These are phyloP conservation scores for Hansenula lynferdii DNA, from an alignment of 1,139 yeast species.

Conservation along the genomic window DNA sequence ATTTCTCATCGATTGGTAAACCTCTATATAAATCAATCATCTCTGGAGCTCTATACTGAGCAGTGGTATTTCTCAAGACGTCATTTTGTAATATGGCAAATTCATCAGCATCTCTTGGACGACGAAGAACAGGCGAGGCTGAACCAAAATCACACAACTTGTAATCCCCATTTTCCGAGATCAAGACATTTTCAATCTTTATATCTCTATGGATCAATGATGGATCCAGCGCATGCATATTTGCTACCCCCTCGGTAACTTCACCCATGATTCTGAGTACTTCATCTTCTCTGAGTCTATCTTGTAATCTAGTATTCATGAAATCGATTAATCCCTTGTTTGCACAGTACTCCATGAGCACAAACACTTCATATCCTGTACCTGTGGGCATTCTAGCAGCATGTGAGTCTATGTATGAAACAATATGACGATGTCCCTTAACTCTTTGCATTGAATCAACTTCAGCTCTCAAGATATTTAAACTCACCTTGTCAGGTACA, in stretches of 20 bases:
- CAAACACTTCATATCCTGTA: slow-evolving; percentile 74
- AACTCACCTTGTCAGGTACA: slow-evolving; percentile 67
- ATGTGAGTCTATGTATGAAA: slow-evolving; percentile 89
- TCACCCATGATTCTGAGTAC: slow-evolving; percentile 80
- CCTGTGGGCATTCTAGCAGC: slow-evolving; percentile 55
- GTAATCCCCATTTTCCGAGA: slow-evolving; percentile 65
- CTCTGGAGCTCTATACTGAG: slow-evolving; percentile 96
- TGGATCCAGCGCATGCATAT: slow-evolving; percentile 80
- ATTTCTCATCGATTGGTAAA: slow-evolving; percentile 87
- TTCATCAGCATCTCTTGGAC: slow-evolving; percentile 64
- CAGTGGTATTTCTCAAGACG: slow-evolving; percentile 87
- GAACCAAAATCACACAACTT: slow-evolving; percentile 96
- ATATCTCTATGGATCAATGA: slow-evolving; percentile 91
- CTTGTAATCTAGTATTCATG: slow-evolving; percentile 86
- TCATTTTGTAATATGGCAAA: slow-evolving; percentile 71
- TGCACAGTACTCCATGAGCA: slow-evolving; percentile 89
- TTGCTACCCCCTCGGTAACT: slow-evolving; percentile 75
- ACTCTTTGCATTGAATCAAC: slow-evolving; percentile 86
- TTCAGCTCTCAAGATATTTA: slow-evolving; percentile 66
- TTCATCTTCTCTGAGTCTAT: slow-evolving; percentile 78
- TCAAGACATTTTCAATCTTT: slow-evolving; percentile 90
- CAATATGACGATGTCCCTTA: slow-evolving; percentile 73
- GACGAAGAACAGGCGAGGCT: slow-evolving; percentile 62
- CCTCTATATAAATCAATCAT: slow-evolving; percentile 88
- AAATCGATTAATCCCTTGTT: slow-evolving; percentile 86